A percentile compares a stretch with the other conserved stretches of the same genome.
Evolutionary conservation across 495 filamentous ascomycete genomes (phyloP).

Genomic region (Penicillium roqueforti): DNA sequence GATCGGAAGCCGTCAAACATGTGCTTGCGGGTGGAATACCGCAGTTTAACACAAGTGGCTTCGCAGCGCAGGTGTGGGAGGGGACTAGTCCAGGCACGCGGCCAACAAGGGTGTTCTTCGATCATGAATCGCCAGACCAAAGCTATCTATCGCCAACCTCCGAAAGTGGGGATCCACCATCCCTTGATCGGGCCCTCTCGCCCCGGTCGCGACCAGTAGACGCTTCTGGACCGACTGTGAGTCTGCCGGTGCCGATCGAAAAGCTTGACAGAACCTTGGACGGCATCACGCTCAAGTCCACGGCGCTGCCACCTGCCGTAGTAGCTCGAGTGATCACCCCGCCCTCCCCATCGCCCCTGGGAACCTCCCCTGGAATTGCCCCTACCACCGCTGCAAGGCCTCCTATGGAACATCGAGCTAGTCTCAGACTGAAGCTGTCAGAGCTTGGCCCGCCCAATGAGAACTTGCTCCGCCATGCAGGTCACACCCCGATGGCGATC

Average conservation of each 20-base stretch:
- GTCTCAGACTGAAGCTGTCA: slow-evolving; percentile 40
- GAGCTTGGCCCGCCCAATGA: slow-evolving; percentile 38
- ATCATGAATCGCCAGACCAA: slow-evolving; percentile 27
- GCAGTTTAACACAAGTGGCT: slow-evolving; percentile 12
- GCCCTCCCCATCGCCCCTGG: slow-evolving; percentile 35
- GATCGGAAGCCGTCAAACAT: slow-evolving; percentile 1
- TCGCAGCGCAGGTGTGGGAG: slow-evolving; percentile 41
- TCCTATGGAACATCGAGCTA: slow-evolving; percentile 30
- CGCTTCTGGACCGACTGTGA: slow-evolving; percentile 12
- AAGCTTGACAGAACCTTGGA: slow-evolving; percentile 47
- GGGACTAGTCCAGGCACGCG: slow-evolving; percentile 36
- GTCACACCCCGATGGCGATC: slow-evolving; percentile 47
- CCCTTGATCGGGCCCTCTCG: slow-evolving; percentile 44
- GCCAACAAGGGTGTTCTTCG: slow-evolving; percentile 44
- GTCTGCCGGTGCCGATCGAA: slow-evolving; percentile 43
- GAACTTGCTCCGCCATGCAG: slow-evolving; percentile 41
- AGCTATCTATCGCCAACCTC: slow-evolving; percentile 20
- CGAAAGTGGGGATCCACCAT: slow-evolving; percentile 24
- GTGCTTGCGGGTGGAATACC: slow-evolving; percentile 8
- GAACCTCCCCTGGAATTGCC: slow-evolving; percentile 24
- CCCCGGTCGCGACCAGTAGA: slow-evolving; percentile 31
- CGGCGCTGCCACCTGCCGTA: slow-evolving; percentile 39
- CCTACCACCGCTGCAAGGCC: slow-evolving; percentile 26
- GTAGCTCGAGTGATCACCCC: slow-evolving; percentile 46
- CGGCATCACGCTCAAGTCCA: slow-evolving; percentile 47